Evolutionary conservation across 805 yeast species (phyloP), one percentile per base, ranked within the genome.

Genomic region (Kodamaea neixiangensis): DNA sequence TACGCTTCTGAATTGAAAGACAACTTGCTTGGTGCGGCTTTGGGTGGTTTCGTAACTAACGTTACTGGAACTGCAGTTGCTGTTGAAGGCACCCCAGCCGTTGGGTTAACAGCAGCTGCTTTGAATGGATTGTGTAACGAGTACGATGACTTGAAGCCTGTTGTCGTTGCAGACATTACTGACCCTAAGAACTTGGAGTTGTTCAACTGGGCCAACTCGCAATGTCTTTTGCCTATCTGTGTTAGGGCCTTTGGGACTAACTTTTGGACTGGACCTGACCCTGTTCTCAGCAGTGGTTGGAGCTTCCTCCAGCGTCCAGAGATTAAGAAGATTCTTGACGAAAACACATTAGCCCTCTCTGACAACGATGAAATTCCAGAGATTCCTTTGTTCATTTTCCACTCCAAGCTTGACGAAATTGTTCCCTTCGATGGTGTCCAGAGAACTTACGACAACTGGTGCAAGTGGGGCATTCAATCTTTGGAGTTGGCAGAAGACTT

Each of bases 41-140:
- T 68, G 7, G 76, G 76, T 7, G 76, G 76, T 4, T 60, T 68
- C 58, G 68, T 66, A 11, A 61, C 71, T 14, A 67, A 70, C 46
- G 52, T 69, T 21, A 66, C 68, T 6, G 60, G 58, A 22, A 60
- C 68, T 1, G 60, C 63, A 1, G 54, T 44, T 10, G 54, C 57
- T 10, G 54, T 60, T 13, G 69, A 66, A 33, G 69, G 70, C 1
- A 55, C 58, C 2, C 11, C 58, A 1, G 62, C 59, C 25, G 62
- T 70, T 3, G 75, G 73, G 1, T 57, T 71, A 15, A 60, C 59
- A 17, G 63, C 68, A 4, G 47, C 50, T 25, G 72, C 68, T 2
- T 50, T 72, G 11, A 54, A 57, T 21, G 76, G 76, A 2, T 58
- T 71, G 47, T 50, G 57, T 17, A 55, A 63, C 31, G 72, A 66